Evolutionary conservation across 441 rosid genomes (phyloP).

Genomic region (Melastoma candidum): DNA sequence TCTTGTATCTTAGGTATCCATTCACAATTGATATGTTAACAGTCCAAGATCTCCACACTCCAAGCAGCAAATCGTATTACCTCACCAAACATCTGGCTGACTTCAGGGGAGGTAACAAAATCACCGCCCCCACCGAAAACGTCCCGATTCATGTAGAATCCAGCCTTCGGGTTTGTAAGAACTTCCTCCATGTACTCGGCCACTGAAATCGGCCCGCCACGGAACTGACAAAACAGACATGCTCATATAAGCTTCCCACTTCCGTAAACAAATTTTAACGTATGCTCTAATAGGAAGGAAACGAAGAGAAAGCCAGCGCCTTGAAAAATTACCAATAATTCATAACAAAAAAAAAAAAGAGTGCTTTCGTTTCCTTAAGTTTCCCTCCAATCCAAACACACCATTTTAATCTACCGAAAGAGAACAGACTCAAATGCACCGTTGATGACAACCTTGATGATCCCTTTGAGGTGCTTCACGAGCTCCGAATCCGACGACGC

Average conservation of each 20-base stretch:
- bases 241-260: neutral
- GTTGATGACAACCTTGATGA: slow-evolving; percentile 53
- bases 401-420: neutral
- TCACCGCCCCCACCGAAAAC: slow-evolving; percentile 92
- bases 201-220: slow-evolving; percentile 87
- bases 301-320: neutral
- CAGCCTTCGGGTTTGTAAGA: slow-evolving; percentile 81
- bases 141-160: slow-evolving; percentile 82
- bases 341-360: too few species aligned
- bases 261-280: neutral
- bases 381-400: neutral
- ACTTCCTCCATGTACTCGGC: slow-evolving; percentile 98
- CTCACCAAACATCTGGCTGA: slow-evolving; percentile 95
- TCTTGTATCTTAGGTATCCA: neutral
- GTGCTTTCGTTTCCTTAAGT: neutral
- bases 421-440: neutral
- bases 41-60: neutral
- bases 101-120: slow-evolving; percentile 97
- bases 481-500: slow-evolving; percentile 54
- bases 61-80: slow-evolving; percentile 22
- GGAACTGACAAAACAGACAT: slow-evolving; percentile 48
- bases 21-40: neutral
- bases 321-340: too few species aligned
- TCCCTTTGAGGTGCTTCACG: slow-evolving; percentile 77
- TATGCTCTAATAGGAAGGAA: neutral